phyloP scores from a whole-genome alignment of 1,139 yeast genomes.

The Pichia sp. region DNA sequence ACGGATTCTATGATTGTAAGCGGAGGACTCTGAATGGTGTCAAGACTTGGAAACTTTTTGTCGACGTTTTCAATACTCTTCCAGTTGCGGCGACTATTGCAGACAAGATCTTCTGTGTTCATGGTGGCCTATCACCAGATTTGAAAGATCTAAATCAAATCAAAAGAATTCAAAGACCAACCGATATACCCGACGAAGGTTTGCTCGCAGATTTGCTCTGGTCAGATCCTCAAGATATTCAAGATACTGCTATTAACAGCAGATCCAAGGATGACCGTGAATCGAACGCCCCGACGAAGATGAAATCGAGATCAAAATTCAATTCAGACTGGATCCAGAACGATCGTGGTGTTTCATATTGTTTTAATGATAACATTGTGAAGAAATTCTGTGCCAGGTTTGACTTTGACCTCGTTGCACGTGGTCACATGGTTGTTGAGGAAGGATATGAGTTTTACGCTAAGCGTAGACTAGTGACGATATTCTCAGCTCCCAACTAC shows the following conservation, averaged over 20 bases:
- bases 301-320: constrained; percentile 2
- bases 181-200: constrained; percentile 83
- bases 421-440: constrained; percentile 94
- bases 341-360: constrained; percentile 82
- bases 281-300: background rate
- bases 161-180: constrained; percentile 66
- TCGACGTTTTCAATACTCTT: constrained; percentile 78
- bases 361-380: constrained; percentile 70
- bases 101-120: constrained; percentile 80
- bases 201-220: constrained; percentile 74
- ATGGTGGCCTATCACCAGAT: constrained; percentile 84
- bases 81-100: constrained; percentile 86
- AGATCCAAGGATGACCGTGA: background rate
- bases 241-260: background rate
- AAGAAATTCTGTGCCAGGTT: constrained; percentile 62
- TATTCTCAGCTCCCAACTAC: constrained; percentile 83
- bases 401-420: constrained; percentile 69
- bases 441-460: constrained; percentile 88
- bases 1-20: constrained; percentile 85
- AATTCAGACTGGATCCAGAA: constrained; percentile 62
- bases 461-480: constrained; percentile 68
- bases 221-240: constrained; percentile 59
- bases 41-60: constrained; percentile 67
- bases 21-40: constrained; percentile 47
- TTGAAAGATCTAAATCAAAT: constrained; percentile 60